Conservation (phyloP, 805 yeast species). For the Blastobotrys chiropterorum region DNA sequence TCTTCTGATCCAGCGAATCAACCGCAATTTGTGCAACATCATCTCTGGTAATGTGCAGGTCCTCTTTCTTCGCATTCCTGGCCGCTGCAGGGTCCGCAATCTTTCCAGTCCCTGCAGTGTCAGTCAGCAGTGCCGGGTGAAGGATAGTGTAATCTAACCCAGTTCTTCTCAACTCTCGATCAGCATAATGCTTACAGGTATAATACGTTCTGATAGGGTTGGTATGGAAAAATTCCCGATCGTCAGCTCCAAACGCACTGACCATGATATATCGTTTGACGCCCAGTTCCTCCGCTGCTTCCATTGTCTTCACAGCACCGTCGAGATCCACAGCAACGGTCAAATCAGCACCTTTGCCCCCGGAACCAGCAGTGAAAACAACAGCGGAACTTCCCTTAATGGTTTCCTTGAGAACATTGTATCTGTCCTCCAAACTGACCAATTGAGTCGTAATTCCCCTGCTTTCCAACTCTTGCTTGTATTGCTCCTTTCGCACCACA, state of each 20-base stretch:
- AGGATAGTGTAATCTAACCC: slow-evolving; percentile 50
- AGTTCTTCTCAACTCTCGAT: slow-evolving; percentile 37
- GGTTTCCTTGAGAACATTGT: slow-evolving; percentile 13
- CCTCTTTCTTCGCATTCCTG: slow-evolving; percentile 19
- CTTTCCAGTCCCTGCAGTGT: slow-evolving; percentile 40
- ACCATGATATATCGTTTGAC: slow-evolving; percentile 45
- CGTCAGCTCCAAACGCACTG: slow-evolving; percentile 51
- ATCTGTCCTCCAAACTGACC: slow-evolving; percentile 27
- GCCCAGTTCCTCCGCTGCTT: slow-evolving; percentile 43
- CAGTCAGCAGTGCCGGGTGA: slow-evolving; percentile 45
- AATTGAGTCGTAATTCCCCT: slow-evolving; percentile 35
- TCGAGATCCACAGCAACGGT: slow-evolving; percentile 54
- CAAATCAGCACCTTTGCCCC: slow-evolving; percentile 44
- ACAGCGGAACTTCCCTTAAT: slow-evolving; percentile 49
- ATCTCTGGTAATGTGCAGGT: slow-evolving; percentile 38
- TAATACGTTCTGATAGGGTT: slow-evolving; percentile 42
- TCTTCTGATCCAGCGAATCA: slow-evolving; percentile 20
- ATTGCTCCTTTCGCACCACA: slow-evolving; percentile 42
- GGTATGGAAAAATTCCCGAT: slow-evolving; percentile 40
- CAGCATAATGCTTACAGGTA: slow-evolving; percentile 59
- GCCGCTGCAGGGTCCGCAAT: slow-evolving; percentile 29
- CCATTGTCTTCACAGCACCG: slow-evolving; percentile 52
- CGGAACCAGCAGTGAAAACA: slow-evolving; percentile 58
- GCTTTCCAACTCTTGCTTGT: slow-evolving; percentile 35
- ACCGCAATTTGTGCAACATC: slow-evolving; percentile 50